Conservation (phyloP, 2,329 filamentous ascomycete genomes). For the Hypoxylon sp. region DNA sequence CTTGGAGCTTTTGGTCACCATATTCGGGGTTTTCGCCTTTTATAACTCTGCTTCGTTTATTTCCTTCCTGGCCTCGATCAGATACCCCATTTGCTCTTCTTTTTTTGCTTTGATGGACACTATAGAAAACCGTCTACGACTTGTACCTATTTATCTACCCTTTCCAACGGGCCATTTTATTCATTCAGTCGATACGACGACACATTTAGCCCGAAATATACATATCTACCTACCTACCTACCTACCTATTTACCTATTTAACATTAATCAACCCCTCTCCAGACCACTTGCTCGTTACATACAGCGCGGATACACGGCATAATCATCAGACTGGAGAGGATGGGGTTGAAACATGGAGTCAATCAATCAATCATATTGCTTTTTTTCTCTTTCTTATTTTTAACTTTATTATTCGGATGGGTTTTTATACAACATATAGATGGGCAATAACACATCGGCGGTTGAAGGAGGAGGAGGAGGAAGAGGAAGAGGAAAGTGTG, state of each 20-base stretch:
- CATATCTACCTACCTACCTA: conserved; percentile 10
- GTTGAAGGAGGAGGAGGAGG: conserved; percentile 1
- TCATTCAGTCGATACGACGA: conserved; percentile 7
- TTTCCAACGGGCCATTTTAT: conserved; percentile 2
- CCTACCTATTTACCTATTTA: neutral
- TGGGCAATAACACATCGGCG: conserved; percentile 12
- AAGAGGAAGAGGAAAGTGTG: neutral
- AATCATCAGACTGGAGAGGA: too few species aligned
- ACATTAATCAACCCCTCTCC: conserved; percentile 20
- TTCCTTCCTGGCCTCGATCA: conserved; percentile 24
- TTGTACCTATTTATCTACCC: conserved; percentile 20
- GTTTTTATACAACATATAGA: conserved; percentile 15
- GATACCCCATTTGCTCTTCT: conserved; percentile 33
- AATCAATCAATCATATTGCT: conserved; percentile 8
- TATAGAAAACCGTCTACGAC: conserved; percentile 9
- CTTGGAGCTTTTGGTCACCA: too few species aligned
- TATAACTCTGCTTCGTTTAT: conserved; percentile 4
- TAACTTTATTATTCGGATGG: conserved; percentile 6
- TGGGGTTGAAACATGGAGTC: too few species aligned
- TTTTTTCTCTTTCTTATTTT: conserved; percentile 10
- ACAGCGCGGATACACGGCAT: neutral
- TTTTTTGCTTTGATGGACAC: conserved; percentile 23
- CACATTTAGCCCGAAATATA: conserved; percentile 15
- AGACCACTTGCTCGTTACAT: neutral
- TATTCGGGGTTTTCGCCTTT: too few species aligned